Base-by-base conservation (phyloP, 441 rosid species). In the Brassica balearica region DNA sequence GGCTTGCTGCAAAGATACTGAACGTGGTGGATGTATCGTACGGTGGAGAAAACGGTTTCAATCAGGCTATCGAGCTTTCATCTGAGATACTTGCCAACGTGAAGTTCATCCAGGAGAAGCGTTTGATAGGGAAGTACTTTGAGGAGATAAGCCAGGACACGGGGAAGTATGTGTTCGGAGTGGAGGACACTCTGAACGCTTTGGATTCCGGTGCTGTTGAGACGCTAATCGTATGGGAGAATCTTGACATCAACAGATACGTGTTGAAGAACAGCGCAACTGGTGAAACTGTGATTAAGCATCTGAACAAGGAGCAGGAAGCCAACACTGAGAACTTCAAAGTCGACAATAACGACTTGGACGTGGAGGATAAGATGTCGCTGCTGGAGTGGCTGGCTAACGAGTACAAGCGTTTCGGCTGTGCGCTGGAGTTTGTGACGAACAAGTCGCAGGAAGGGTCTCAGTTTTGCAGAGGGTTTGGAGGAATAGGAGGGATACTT, bases 341-440 rank as follows among this genome's bases (percentile, higher is more conserved):
- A 20, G 66, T 61, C n/a, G 82, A 22, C 38, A 63, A 82, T 9
- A 81, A 77, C 68, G 95, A 92, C 53, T 76, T 92, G 61, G 95
- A 88, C 71, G 88, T 88, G 81, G 85, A 81, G 77, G 94, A 89
- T 9, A 90, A 90, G 82, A 68, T 74, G 69, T 75, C 90, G 0
- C 79, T 92, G 51, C 84, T 92, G n/a, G 97, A 92, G 83, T 92
- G 97, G 97, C 91, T 92, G 70, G 97, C 94, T 41, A 89, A 86
- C 19, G 91, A 89, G 15, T 92, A 92, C 84, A 87, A 63, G 87
- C 75, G 69, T 32, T 92, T 88, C 65, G 95, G 97, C 4, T 92
- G 97, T 82, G 77, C 82, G 1, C 85, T 92, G 0, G 91, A 92
- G 87, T 89, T 92, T 77, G 91, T 92, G 29, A 92, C 97, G 27